These are phyloP conservation scores for Leptographium lundbergii DNA, from an alignment of 2,329 filamentous ascomycete species.

Conservation along the genomic window DNA sequence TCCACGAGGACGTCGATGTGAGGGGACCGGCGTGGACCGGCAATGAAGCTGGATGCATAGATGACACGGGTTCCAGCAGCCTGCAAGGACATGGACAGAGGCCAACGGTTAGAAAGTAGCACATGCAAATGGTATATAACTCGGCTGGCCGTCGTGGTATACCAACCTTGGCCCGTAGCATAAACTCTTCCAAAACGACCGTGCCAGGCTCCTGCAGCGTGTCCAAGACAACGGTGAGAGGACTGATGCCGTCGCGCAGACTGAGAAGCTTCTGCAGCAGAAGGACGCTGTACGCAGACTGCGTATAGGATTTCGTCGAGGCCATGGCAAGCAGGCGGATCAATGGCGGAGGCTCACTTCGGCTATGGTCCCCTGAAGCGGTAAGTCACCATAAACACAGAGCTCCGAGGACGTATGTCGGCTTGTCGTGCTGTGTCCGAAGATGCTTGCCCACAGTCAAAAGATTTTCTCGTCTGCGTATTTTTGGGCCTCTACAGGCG, in stretches of 20 bases:
- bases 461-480: not conserved
- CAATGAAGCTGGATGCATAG: slow-evolving; percentile 54
- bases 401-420: not conserved
- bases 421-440: not conserved
- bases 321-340: slow-evolving; percentile 9
- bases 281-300: slow-evolving; percentile 15
- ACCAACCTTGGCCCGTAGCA: slow-evolving; percentile 57
- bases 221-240: slow-evolving; percentile 27
- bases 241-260: slow-evolving; percentile 22
- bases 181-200: slow-evolving; percentile 60
- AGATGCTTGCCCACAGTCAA: not conserved
- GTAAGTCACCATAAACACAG: not conserved
- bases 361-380: not conserved
- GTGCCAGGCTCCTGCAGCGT: slow-evolving; percentile 68
- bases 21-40: slow-evolving; percentile 52
- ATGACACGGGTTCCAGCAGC: slow-evolving; percentile 56
- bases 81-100: slow-evolving; percentile 21
- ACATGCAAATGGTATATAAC: not conserved
- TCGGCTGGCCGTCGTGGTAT: no score
- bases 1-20: slow-evolving; percentile 56
- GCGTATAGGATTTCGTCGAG: slow-evolving; percentile 13
- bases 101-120: not conserved
- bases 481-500: not conserved
- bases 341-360: not conserved
- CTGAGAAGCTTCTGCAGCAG: slow-evolving; percentile 17